phyloP scores from a whole-genome alignment of 768 basidiomycete species.

The Dictyophora rubrovolvata region DNA sequence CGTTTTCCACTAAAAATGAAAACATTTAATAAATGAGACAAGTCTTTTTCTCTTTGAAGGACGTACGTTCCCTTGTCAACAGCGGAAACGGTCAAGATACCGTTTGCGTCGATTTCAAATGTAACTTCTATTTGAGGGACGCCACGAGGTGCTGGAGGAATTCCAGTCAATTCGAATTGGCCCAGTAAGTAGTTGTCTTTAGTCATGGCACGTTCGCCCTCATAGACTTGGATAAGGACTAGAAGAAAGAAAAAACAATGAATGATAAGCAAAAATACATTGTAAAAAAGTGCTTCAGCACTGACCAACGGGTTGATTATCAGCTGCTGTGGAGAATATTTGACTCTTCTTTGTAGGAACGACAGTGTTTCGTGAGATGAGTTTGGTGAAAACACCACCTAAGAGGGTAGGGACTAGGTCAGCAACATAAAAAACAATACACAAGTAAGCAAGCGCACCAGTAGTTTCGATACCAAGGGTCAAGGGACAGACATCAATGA shows the following conservation, averaged over 20 bases:
- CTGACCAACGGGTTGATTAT: conserved; percentile 23
- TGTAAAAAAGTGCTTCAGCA: background rate
- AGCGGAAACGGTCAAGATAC: conserved; percentile 38
- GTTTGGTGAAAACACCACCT: conserved; percentile 37
- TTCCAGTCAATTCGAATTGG: conserved; percentile 38
- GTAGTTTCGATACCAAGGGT: conserved; percentile 47
- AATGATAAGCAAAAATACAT: background rate
- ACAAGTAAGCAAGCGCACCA: conserved; percentile 16
- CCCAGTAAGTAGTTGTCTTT: conserved; percentile 45
- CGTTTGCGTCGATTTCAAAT: conserved; percentile 40
- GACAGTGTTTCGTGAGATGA: conserved; percentile 42
- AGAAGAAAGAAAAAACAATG: background rate
- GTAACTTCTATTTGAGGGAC: conserved; percentile 43
- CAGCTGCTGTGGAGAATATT: conserved; percentile 21
- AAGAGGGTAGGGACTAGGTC: conserved; percentile 11
- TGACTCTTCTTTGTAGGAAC: conserved; percentile 44
- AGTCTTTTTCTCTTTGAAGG: background rate
- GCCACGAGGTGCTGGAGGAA: conserved; percentile 39
- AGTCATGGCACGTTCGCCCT: conserved; percentile 40
- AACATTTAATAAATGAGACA: background rate
- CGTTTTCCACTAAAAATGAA: conserved; percentile 57
- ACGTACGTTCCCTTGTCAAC: conserved; percentile 77
- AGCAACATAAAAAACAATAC: conserved; percentile 19
- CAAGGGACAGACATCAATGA: conserved; percentile 39
- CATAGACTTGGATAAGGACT: conserved; percentile 41